Conservation (phyloP, 2,329 filamentous ascomycete species). For the Alternaria sp. region DNA sequence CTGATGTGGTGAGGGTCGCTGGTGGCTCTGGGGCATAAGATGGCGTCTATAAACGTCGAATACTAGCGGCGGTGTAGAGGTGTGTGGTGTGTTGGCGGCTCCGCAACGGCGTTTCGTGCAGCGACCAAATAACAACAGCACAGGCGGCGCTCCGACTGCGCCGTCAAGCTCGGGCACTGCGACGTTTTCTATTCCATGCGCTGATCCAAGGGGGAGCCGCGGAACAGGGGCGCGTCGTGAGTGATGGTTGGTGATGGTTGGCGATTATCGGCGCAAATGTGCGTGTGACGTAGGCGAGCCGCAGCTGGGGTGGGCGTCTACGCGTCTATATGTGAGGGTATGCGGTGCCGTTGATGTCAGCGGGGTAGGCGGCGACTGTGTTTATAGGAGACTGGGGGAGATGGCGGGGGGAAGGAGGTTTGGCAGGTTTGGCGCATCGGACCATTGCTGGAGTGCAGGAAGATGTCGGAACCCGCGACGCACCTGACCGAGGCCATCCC, state of each 20-base stretch:
- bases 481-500: conserved; percentile 6
- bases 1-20: conserved; percentile 25
- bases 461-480: conserved; percentile 43
- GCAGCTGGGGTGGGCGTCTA: conserved; percentile 2
- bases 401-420: conserved; percentile 17
- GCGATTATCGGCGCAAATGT: conserved; percentile 2
- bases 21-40: conserved; percentile 39
- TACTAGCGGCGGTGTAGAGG: conserved; percentile 6
- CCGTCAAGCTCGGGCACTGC: not conserved
- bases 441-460: conserved; percentile 26
- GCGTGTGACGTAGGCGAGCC: conserved; percentile 31
- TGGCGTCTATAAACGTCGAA: not conserved
- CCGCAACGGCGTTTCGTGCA: conserved; percentile 2
- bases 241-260: not conserved
- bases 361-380: conserved; percentile 15
- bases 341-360: conserved; percentile 7
- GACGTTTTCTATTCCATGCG: not conserved
- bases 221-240: not conserved
- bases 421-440: conserved; percentile 17
- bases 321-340: not conserved
- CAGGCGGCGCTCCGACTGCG: not conserved
- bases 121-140: not conserved
- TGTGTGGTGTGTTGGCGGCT: not conserved
- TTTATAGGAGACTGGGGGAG: conserved; percentile 9
- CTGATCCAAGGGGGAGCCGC: not conserved